Conservation (phyloP, 148 eudicot species). For the Arbutus unedo region DNA sequence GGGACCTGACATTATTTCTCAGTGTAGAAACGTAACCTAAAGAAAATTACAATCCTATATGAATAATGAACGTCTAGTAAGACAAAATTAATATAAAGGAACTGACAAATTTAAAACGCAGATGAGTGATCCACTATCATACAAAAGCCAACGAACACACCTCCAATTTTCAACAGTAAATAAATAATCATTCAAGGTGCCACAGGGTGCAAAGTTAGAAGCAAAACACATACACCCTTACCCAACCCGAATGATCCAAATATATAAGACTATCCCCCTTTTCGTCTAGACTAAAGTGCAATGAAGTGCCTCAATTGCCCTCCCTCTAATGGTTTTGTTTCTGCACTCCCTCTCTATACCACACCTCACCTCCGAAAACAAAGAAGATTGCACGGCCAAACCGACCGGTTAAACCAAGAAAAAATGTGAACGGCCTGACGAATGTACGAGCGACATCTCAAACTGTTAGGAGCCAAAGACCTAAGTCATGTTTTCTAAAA, state of each 20-base stretch:
- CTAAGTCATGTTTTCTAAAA: neutral
- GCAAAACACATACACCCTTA: neutral
- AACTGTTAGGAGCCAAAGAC: neutral
- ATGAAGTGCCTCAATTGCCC: neutral
- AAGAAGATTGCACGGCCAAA: neutral
- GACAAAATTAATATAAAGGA: neutral
- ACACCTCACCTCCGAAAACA: neutral
- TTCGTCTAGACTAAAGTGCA: neutral
- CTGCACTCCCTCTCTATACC: neutral
- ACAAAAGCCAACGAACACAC: neutral
- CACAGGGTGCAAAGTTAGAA: neutral
- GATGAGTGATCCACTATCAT: neutral
- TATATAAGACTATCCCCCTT: too few relatives aligned
- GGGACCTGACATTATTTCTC: slow-evolving; percentile 93
- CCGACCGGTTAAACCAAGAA: neutral
- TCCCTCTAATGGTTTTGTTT: neutral
- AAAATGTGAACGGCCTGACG: neutral
- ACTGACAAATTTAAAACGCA: neutral
- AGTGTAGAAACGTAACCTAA: slow-evolving; percentile 83
- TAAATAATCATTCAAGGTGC: neutral
- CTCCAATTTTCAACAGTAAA: neutral
- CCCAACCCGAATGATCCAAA: too few relatives aligned
- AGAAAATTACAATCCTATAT: slow-evolving; percentile 12
- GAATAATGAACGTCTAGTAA: neutral
- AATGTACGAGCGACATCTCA: neutral